Evolutionary conservation across 108 stramenopile genomes (phyloP), one percentile per base, ranked within the genome.

Genomic region (Fistulifera pelliculosa): DNA sequence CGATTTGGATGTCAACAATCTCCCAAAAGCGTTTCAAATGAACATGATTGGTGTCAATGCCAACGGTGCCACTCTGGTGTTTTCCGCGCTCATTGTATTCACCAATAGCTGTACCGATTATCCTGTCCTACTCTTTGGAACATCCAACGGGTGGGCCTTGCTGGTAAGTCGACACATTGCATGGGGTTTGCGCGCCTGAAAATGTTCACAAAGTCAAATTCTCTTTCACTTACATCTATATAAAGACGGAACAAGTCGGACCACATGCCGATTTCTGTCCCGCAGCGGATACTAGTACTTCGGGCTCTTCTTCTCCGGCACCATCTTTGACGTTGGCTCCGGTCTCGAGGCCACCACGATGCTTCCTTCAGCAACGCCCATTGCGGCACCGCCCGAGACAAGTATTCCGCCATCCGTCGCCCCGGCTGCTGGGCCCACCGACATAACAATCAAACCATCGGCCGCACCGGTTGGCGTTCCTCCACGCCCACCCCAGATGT

Each of bases 21-120:
- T 68, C 18, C 66, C 66, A 18, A 56, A 58, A 25, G 59, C 43
- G n/a, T 41, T 68, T 25, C 73, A 74, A 57, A 38, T 74, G 26
- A 68, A 60, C 31, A 60, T 63, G 4, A 47, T 58, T 41, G 73
- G 56, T 43, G n/a, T 16, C 17, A 74, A 74, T 49, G 21, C 45
- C 31, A 21, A 23, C 7, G 62, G 45, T 0, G 49, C 64, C n/a
- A 21, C 35, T 17, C 22, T 72, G 8, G 45, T 66, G 23, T 57
- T 61, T 48, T 55, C 62, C 12, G 61, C 45, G 2, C 61, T 58
- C 39, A 50, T 72, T 23, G 54, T 52, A 19, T 72, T 61, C 52
- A 66, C 60, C 16, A 66, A 66, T 35, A 44, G 23, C 4, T 72
- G 71, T 35, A 60, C 22, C 40, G 42, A 41, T 16, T 66, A 62